Percentiles rank a stretch among this genome's conserved stretches.
Evolutionary conservation across 768 basidiomycete genomes (phyloP).

Genomic region (Lactarius trivialis): DNA sequence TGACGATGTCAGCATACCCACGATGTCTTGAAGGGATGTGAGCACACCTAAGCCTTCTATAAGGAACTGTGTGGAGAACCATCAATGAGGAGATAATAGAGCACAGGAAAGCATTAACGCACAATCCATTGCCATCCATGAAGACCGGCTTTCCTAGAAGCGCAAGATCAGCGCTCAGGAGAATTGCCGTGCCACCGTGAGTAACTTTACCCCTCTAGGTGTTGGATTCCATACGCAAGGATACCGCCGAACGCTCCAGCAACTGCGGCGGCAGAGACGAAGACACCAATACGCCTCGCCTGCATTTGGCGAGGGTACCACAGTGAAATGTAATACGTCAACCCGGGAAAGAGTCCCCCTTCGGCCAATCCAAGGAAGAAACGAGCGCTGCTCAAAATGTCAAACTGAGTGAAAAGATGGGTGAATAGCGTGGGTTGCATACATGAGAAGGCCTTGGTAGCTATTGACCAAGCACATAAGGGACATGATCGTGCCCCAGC

Average conservation of each 20-base stretch:
- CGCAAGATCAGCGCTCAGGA: neutral
- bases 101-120: slow-evolving; percentile 21
- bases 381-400: slow-evolving; percentile 29
- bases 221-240: slow-evolving; percentile 40
- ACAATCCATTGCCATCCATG: slow-evolving; percentile 47
- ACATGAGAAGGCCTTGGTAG: slow-evolving; percentile 30
- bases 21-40: neutral
- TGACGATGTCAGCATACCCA: neutral
- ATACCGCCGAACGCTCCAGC: slow-evolving; percentile 47
- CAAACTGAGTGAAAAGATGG: neutral
- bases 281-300: slow-evolving; percentile 51
- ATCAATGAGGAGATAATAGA: neutral
- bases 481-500: slow-evolving; percentile 36
- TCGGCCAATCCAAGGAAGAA: too few relatives aligned
- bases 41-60: slow-evolving; percentile 37
- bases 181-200: neutral
- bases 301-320: slow-evolving; percentile 59
- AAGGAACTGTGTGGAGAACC: slow-evolving; percentile 32
- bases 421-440: slow-evolving; percentile 19
- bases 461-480: slow-evolving; percentile 36
- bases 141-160: slow-evolving; percentile 26
- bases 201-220: slow-evolving; percentile 37
- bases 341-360: slow-evolving; percentile 36
- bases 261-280: slow-evolving; percentile 55
- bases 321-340: slow-evolving; percentile 43